Evolutionary conservation across 1,139 yeast genomes (phyloP).

Genomic region (Candida dubliniensis): DNA sequence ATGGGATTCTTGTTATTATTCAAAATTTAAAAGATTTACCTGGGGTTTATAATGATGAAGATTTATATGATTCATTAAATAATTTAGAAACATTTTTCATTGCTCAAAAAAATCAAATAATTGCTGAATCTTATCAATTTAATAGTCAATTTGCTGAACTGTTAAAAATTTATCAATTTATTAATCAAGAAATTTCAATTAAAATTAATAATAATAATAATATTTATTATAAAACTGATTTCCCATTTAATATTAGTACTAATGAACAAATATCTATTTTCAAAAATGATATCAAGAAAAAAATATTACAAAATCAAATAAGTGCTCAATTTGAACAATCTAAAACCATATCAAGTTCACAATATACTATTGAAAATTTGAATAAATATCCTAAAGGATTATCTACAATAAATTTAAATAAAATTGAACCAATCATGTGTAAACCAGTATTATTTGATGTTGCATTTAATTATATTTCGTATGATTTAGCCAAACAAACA

Average conservation of each 20-base stretch:
- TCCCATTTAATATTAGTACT: constrained; percentile 41
- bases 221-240: constrained; percentile 29
- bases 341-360: constrained; percentile 8
- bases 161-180: constrained; percentile 48
- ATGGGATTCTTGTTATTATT: constrained; percentile 47
- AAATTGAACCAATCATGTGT: constrained; percentile 57
- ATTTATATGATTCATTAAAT: constrained; percentile 54
- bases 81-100: constrained; percentile 48
- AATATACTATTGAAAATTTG: constrained; percentile 49
- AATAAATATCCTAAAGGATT: constrained; percentile 45
- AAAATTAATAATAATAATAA: not conserved
- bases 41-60: constrained; percentile 87
- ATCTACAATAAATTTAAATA: constrained; percentile 48
- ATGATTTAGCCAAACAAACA: constrained; percentile 19
- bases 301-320: constrained; percentile 45
- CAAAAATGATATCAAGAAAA: constrained; percentile 24
- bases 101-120: constrained; percentile 40
- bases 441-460: constrained; percentile 91
- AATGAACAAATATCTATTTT: constrained; percentile 34
- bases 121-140: constrained; percentile 53
- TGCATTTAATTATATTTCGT: constrained; percentile 77
- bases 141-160: constrained; percentile 52
- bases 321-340: constrained; percentile 47
- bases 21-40: constrained; percentile 73
- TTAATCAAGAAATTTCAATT: constrained; percentile 23